These are phyloP conservation scores for Trifolium dubium DNA, from an alignment of 306 rosid genomes.

Conservation along the genomic window DNA sequence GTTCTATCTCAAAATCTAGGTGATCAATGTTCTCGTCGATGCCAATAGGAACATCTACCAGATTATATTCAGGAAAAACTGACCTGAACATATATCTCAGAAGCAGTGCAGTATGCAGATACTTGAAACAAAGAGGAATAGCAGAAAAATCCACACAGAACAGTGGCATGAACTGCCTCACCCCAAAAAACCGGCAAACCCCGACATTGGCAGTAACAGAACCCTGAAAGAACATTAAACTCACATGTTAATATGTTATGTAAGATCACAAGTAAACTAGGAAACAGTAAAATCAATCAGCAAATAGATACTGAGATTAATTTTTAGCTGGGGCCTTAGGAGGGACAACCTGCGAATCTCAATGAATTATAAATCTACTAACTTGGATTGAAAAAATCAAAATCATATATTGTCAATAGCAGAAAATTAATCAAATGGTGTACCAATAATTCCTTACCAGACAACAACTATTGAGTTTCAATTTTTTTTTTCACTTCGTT, in stretches of 20 bases:
- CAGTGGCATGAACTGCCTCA: slow-evolving; percentile 47
- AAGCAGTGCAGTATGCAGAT: slow-evolving; percentile 50
- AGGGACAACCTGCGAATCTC: neutral
- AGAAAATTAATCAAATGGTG: neutral
- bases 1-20: slow-evolving; percentile 40
- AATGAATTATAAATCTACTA: neutral
- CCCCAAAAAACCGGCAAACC: slow-evolving; percentile 63
- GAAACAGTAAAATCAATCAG: neutral
- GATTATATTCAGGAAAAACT: slow-evolving; percentile 38
- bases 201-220: slow-evolving; percentile 46
- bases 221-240: slow-evolving; percentile 57
- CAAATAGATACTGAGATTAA: neutral
- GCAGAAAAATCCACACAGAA: slow-evolving; percentile 80
- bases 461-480: neutral
- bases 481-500: neutral
- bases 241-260: neutral
- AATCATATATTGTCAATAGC: neutral
- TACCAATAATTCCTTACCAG: neutral
- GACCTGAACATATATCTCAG: slow-evolving; percentile 47
- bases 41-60: slow-evolving; percentile 30
- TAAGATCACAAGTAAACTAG: neutral
- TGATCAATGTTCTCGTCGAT: slow-evolving; percentile 41
- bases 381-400: neutral
- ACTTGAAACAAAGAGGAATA: slow-evolving; percentile 62
- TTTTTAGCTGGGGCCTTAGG: neutral